phyloP scores from a whole-genome alignment of 805 yeast species.

The Monosporozyma aquatica region DNA sequence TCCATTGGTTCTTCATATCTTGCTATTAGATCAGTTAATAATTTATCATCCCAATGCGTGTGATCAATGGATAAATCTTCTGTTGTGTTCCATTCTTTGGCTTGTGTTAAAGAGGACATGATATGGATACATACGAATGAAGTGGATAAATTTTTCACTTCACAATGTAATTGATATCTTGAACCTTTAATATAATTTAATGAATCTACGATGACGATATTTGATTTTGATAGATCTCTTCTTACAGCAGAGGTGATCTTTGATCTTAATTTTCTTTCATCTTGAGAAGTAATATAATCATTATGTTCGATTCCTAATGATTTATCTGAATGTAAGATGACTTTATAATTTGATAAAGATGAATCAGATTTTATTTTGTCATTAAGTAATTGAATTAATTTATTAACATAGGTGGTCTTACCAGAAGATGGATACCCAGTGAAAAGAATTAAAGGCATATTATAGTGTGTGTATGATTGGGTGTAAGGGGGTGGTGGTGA shows the following conservation, averaged over 20 bases:
- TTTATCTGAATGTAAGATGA: slow-evolving; percentile 71
- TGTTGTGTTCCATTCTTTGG: slow-evolving; percentile 30
- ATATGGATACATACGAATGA: slow-evolving; percentile 78
- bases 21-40: slow-evolving; percentile 62
- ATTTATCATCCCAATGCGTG: slow-evolving; percentile 49
- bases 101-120: slow-evolving; percentile 53
- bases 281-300: slow-evolving; percentile 58
- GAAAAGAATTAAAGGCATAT: slow-evolving; percentile 76
- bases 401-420: slow-evolving; percentile 63
- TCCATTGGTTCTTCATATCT: slow-evolving; percentile 91
- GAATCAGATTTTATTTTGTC: slow-evolving; percentile 23
- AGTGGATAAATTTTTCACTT: slow-evolving; percentile 76
- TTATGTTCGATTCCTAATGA: slow-evolving; percentile 60
- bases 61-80: neutral
- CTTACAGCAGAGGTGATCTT: slow-evolving; percentile 83
- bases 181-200: slow-evolving; percentile 90
- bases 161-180: slow-evolving; percentile 88
- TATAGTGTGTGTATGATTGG: neutral
- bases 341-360: neutral
- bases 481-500: too few relatives aligned
- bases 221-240: slow-evolving; percentile 58
- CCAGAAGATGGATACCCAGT: slow-evolving; percentile 86
- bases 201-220: slow-evolving; percentile 77
- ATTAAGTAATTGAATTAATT: slow-evolving; percentile 42
- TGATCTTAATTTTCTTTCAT: slow-evolving; percentile 78